phyloP scores from a whole-genome alignment of 2,329 filamentous ascomycete genomes.

The Didymella sp. region DNA sequence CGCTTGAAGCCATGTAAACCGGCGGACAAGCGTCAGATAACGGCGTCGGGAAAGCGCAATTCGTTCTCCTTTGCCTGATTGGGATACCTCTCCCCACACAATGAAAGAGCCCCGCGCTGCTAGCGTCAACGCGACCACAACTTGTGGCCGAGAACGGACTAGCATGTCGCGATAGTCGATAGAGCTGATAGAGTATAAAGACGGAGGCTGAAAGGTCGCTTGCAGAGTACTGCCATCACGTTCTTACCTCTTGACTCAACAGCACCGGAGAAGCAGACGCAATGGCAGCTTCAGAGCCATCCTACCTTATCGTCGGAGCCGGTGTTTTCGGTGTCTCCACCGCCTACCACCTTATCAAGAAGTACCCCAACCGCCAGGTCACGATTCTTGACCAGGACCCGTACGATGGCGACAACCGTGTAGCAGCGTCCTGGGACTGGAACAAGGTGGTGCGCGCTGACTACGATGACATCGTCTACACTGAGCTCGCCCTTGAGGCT shows the following conservation, averaged over 20 bases:
- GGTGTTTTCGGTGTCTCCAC: conserved; percentile 50
- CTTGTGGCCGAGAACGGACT: conserved; percentile 32
- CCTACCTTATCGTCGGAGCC: conserved; percentile 47
- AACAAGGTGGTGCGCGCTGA: conserved; percentile 76
- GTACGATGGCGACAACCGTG: conserved; percentile 41
- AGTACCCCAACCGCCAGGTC: conserved; percentile 51
- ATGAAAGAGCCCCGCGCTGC: conserved; percentile 32
- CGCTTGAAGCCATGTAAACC: conserved; percentile 36
- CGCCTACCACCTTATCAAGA: conserved; percentile 50
- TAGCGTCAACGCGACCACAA: conserved; percentile 24
- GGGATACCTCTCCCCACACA: conserved; percentile 36
- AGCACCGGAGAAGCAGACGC: conserved; percentile 24
- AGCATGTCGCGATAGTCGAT: conserved; percentile 22
- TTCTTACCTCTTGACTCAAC: conserved; percentile 23
- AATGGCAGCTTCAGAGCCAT: conserved; percentile 41
- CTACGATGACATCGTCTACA: conserved; percentile 70
- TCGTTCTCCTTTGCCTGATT: conserved; percentile 39
- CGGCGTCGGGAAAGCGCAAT: conserved; percentile 30
- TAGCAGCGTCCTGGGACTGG: conserved; percentile 74
- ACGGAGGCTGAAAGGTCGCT: conserved; percentile 24
- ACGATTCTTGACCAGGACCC: conserved; percentile 51
- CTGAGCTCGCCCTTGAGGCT: conserved; percentile 69
- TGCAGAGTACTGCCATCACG: conserved; percentile 17
- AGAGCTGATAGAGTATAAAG: conserved; percentile 19
- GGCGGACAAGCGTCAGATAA: conserved; percentile 26